These are phyloP conservation scores for Sporothrix variecibatus DNA, from an alignment of 2,329 filamentous ascomycete species.

Conservation along the genomic window DNA sequence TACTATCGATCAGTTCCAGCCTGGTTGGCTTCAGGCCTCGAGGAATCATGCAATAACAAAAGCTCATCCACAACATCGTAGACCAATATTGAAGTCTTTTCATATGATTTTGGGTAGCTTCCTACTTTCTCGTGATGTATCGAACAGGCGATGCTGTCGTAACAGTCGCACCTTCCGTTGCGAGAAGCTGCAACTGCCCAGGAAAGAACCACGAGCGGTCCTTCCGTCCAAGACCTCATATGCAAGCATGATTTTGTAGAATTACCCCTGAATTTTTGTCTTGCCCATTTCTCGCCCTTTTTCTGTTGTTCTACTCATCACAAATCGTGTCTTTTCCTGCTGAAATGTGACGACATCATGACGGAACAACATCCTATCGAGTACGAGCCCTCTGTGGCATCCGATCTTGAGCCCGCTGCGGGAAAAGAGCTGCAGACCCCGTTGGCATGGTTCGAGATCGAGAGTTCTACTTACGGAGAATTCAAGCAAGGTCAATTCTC, in stretches of 20 bases:
- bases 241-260: not conserved
- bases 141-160: not conserved
- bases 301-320: too few species aligned
- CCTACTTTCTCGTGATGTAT: not conserved
- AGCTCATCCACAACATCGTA: not conserved
- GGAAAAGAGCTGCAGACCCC: not conserved
- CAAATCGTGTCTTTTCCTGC: too few species aligned
- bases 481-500: constrained; percentile 28
- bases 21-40: too few species aligned
- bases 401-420: not conserved
- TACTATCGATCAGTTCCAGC: too few species aligned
- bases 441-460: constrained; percentile 28
- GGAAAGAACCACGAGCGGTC: not conserved
- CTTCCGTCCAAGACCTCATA: not conserved
- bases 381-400: not conserved
- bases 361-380: not conserved
- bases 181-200: not conserved
- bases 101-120: not conserved
- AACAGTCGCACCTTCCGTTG: not conserved
- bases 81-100: not conserved
- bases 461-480: constrained; percentile 22
- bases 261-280: not conserved
- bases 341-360: not conserved
- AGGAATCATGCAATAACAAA: not conserved
- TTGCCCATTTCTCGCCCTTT: not conserved